Percentiles rank a stretch among this genome's conserved stretches.
These are phyloP conservation scores for Pseudocercospora musae DNA, from an alignment of 2,329 filamentous ascomycete species.

Conservation along the genomic window DNA sequence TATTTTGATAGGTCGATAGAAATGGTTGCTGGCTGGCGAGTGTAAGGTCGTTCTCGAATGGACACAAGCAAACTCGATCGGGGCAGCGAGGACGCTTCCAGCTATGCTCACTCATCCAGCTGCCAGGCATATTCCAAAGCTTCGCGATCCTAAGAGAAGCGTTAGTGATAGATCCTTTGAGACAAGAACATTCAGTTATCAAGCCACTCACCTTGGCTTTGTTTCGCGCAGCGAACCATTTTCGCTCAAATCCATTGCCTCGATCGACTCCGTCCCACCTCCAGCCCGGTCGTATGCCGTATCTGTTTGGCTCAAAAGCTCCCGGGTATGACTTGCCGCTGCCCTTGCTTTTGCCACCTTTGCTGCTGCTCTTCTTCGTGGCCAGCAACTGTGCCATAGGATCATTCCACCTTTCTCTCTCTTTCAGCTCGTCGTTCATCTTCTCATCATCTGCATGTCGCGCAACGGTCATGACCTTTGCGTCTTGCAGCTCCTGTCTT, in stretches of 20 bases:
- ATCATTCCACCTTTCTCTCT: constrained; percentile 82
- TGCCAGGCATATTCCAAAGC: constrained; percentile 90
- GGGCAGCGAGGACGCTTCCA: not conserved
- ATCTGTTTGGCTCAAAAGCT: constrained; percentile 81
- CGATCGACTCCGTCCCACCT: constrained; percentile 97
- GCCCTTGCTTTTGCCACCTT: constrained; percentile 55
- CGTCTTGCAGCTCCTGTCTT: constrained; percentile 70
- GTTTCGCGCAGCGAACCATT: constrained; percentile 88
- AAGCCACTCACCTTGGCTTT: constrained; percentile 45
- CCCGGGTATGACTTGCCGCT: constrained; percentile 65
- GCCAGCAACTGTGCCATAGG: constrained; percentile 78
- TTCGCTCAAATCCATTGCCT: constrained; percentile 86
- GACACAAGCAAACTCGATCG: not conserved
- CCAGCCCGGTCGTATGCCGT: constrained; percentile 88
- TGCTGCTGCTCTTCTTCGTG: constrained; percentile 52
- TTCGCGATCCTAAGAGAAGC: constrained; percentile 58
- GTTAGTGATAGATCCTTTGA: not conserved
- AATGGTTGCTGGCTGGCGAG: not conserved
- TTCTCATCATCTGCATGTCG: constrained; percentile 78
- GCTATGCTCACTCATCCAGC: constrained; percentile 71
- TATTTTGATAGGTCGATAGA: not conserved
- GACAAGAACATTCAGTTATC: not conserved
- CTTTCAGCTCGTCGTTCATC: constrained; percentile 79
- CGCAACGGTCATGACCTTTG: constrained; percentile 76
- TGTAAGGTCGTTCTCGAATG: not conserved